Percentiles rank a stretch among this genome's conserved stretches.
These are phyloP conservation scores for Bathelium albidoporum DNA, from an alignment of 495 filamentous ascomycete genomes.

Conservation along the genomic window DNA sequence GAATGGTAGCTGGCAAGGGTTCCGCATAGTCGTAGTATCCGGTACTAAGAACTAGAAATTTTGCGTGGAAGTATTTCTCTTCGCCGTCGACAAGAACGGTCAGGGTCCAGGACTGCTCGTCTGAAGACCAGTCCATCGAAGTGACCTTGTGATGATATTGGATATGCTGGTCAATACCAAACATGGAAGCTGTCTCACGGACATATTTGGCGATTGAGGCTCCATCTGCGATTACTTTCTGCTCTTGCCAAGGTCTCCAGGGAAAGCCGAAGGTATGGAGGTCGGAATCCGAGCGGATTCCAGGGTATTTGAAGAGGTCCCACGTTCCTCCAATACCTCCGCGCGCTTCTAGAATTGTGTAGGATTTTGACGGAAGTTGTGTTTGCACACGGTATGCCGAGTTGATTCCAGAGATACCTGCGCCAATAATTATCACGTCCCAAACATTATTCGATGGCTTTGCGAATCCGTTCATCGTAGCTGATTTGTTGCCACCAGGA, in stretches of 20 bases:
- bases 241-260: constrained; percentile 55
- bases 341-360: constrained; percentile 54
- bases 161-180: constrained; percentile 55
- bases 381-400: constrained; percentile 58
- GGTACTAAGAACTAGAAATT: constrained; percentile 51
- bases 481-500: too few species aligned
- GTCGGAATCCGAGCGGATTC: constrained; percentile 54
- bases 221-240: constrained; percentile 51
- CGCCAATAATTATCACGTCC: constrained; percentile 62
- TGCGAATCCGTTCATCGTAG: not conserved
- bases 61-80: constrained; percentile 37
- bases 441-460: constrained; percentile 14
- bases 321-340: constrained; percentile 56
- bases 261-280: constrained; percentile 58
- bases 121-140: constrained; percentile 49
- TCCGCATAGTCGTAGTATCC: constrained; percentile 61
- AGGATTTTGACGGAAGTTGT: constrained; percentile 44
- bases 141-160: constrained; percentile 48
- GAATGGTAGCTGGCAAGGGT: constrained; percentile 46
- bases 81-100: constrained; percentile 39
- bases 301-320: constrained; percentile 63
- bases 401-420: constrained; percentile 70
- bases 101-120: constrained; percentile 52
- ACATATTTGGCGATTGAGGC: constrained; percentile 52
- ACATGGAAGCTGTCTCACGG: constrained; percentile 43